Evolutionary conservation across 1,284 basidiomycete species (phyloP).

Genomic region (Coniferiporia sulphurascens): DNA sequence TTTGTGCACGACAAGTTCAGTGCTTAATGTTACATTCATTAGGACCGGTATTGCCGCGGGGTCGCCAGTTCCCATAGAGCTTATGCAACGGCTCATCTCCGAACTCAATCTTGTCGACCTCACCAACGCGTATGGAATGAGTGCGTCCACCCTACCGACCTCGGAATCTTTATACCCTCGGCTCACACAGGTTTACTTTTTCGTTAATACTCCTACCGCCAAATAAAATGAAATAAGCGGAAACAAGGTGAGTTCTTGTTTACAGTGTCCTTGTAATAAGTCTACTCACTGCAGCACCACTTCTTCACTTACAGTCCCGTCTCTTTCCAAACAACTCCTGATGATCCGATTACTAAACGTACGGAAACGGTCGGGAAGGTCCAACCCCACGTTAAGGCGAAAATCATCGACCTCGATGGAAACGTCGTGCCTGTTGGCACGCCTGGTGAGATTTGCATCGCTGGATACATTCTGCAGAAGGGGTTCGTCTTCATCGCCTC

Average conservation of each 20-base stretch:
- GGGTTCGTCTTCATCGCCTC: slow-evolving; percentile 41
- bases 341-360: slow-evolving; percentile 65
- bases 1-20: background rate
- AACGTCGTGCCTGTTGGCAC: slow-evolving; percentile 58
- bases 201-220: background rate
- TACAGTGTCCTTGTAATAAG: background rate
- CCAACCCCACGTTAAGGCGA: slow-evolving; percentile 74
- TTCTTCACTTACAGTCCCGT: slow-evolving; percentile 52
- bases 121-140: slow-evolving; percentile 81
- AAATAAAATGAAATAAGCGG: slow-evolving; percentile 35
- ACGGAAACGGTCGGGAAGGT: slow-evolving; percentile 78
- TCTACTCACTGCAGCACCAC: background rate
- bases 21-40: background rate
- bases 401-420: slow-evolving; percentile 57
- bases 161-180: background rate
- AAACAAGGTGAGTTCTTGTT: slow-evolving; percentile 42
- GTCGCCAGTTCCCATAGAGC: slow-evolving; percentile 70
- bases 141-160: slow-evolving; percentile 31
- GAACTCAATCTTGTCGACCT: slow-evolving; percentile 65
- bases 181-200: background rate
- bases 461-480: slow-evolving; percentile 76
- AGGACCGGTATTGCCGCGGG: slow-evolving; percentile 82
- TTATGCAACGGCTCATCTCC: slow-evolving; percentile 68
- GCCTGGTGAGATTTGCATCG: slow-evolving; percentile 70
- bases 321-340: slow-evolving; percentile 69